Base-by-base conservation (phyloP, 306 rosid species). In the Corylus americana region DNA sequence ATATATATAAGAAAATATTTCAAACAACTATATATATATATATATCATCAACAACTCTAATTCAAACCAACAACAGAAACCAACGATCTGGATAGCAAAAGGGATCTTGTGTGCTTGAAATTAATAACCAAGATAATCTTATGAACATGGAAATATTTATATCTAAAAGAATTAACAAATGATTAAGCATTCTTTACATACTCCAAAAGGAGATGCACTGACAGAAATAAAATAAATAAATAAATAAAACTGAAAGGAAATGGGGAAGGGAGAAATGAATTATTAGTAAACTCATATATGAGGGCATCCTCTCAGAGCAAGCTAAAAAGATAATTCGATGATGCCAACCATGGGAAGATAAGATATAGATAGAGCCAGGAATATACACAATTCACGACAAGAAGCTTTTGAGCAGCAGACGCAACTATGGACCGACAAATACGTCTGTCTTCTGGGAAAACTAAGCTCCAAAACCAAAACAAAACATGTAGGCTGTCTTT, bases 311-410 rank as follows among this genome's bases (percentile, higher is more conserved):
- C 42, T 83, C 42, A 55, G 31, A 58, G 8, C 3, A 51, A 35
- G 6, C 61, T 49, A 35, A 55, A 66, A 66, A n/a, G 9, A 69
- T 39, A 42, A 77, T 71, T 16, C 1, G 49, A 49, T 27, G 20
- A 71, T 78, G 35, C 18, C 48, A 73, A 54, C 66, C 67, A 13
- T 25, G 37, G 71, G 27, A 74, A 57, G 76, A 73, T 74, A 83
- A 83, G 84, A 68, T 79, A 80, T 58, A 82, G 85, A 68, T 79
- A 80, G 62, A 82, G 85, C 66, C 78, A 66, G 22, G 79, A 86
- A 85, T 89, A 81, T 90, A 90, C 93, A 84, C 35, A 31, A 29
- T 73, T 78, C 74, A 47, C 76, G 77, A 84, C 86, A 45, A 57
- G 80, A 77, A 82, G 79, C 81, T 81, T 87, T 79, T 31, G 35